phyloP scores from a whole-genome alignment of 1,139 yeast genomes.

The Hansenula anomala region DNA sequence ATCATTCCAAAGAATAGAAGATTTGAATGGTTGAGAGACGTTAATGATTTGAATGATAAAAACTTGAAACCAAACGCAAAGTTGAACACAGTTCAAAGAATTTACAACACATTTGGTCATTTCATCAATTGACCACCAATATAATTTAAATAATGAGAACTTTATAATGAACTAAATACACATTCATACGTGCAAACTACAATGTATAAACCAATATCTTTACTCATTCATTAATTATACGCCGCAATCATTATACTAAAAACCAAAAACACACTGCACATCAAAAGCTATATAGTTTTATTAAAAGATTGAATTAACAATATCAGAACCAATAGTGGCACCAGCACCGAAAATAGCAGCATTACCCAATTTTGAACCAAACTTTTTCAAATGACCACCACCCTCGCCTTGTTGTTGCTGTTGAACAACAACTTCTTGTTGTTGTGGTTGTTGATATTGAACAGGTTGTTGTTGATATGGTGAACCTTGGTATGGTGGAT shows the following conservation, averaged over 20 bases:
- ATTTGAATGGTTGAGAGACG: constrained; percentile 50
- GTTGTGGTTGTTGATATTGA: constrained; percentile 22
- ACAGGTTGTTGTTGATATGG: constrained; percentile 17
- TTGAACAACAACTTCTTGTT: constrained; percentile 19
- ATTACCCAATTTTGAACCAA: constrained; percentile 83
- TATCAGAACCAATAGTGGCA: constrained; percentile 86
- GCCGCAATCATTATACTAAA: no score
- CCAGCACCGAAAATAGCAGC: constrained; percentile 98
- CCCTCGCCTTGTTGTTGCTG: constrained; percentile 21
- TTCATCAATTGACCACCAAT: no score
- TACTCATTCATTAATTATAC: no score
- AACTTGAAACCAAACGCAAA: constrained; percentile 30
- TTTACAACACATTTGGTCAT: constrained; percentile 24
- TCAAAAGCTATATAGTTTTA: no score
- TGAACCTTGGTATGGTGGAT: constrained; percentile 23
- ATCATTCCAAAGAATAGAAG: constrained; percentile 43
- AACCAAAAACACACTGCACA: no score
- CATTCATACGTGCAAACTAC: no score
- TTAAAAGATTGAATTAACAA: constrained; percentile 80
- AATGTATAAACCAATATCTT: no score
- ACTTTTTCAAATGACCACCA: constrained; percentile 42
- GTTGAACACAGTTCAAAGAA: constrained; percentile 41
- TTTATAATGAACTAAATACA: no score
- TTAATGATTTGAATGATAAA: constrained; percentile 44
- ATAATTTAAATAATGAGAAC: no score